Evolutionary conservation across 106 monocot genomes (phyloP).

Genomic region (Platanthera zijinensis): DNA sequence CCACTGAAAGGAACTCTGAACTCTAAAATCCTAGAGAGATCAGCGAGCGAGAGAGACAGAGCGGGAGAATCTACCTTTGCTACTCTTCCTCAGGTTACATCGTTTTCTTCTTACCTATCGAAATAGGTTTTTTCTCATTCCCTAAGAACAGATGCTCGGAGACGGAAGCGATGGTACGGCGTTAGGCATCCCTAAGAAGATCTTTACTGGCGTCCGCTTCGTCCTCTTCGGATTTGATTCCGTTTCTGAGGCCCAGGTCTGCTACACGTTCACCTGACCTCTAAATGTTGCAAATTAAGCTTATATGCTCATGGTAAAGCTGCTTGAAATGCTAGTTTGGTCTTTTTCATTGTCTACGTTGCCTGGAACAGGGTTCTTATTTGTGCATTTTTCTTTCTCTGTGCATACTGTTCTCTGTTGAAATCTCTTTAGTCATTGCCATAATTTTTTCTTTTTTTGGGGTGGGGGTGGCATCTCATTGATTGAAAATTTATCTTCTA

Average conservation of each 20-base stretch:
- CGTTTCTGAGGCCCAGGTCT: conserved; percentile 78
- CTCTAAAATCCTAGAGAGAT: conserved; percentile 6
- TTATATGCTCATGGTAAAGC: no score
- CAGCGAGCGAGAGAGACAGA: background rate
- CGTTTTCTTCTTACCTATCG: background rate
- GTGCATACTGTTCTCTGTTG: no score
- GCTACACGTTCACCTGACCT: background rate
- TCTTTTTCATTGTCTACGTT: no score
- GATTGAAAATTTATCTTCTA: no score
- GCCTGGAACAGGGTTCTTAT: no score
- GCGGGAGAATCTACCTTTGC: background rate
- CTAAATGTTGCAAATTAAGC: no score
- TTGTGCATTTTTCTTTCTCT: no score
- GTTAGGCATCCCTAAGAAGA: conserved; percentile 14
- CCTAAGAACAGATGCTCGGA: conserved; percentile 14
- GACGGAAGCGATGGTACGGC: conserved; percentile 12
- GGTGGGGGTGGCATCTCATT: no score
- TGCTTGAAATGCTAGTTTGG: no score
- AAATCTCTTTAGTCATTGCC: no score
- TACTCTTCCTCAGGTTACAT: background rate
- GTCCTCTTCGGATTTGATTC: conserved; percentile 86
- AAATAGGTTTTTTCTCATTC: background rate
- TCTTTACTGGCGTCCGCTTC: conserved; percentile 76
- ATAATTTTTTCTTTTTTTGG: no score
- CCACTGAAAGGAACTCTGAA: background rate